Conservation (phyloP, 2,329 filamentous ascomycete species). For the Graphiopsis chlorocephala region DNA sequence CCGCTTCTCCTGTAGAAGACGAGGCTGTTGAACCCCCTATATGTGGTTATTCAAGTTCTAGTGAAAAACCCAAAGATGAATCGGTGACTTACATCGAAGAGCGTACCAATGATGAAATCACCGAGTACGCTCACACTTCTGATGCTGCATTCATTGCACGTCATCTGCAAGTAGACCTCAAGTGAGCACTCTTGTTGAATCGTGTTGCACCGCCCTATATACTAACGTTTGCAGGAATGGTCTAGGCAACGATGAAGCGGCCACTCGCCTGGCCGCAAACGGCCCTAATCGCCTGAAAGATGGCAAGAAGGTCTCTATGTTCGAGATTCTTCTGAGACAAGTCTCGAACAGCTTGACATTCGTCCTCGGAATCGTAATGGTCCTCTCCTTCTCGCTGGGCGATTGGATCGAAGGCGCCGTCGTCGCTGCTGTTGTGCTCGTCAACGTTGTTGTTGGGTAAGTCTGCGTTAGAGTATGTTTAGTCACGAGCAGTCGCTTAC, state of each 20-base stretch:
- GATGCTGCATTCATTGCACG: conserved; percentile 1
- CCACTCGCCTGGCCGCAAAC: conserved; percentile 12
- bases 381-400: conserved; percentile 54
- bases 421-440: conserved; percentile 52
- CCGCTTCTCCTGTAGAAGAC: conserved; percentile 11
- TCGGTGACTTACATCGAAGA: conserved; percentile 15
- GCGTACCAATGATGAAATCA: conserved; percentile 7
- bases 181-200: background rate
- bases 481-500: background rate
- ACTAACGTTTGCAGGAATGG: conserved; percentile 1
- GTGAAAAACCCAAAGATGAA: conserved; percentile 7
- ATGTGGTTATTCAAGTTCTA: conserved; percentile 7
- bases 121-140: conserved; percentile 11
- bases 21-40: conserved; percentile 12
- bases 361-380: conserved; percentile 54
- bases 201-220: background rate
- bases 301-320: conserved; percentile 20
- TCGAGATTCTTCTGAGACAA: conserved; percentile 28
- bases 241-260: conserved; percentile 12
- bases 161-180: conserved; percentile 7
- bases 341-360: conserved; percentile 34
- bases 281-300: conserved; percentile 22
- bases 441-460: conserved; percentile 53
- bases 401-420: conserved; percentile 61
- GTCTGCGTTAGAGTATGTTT: background rate